Evolutionary conservation across 495 filamentous ascomycete species (phyloP), one percentile per base, ranked within the genome.

Genomic region (Penicillium tannophilum): DNA sequence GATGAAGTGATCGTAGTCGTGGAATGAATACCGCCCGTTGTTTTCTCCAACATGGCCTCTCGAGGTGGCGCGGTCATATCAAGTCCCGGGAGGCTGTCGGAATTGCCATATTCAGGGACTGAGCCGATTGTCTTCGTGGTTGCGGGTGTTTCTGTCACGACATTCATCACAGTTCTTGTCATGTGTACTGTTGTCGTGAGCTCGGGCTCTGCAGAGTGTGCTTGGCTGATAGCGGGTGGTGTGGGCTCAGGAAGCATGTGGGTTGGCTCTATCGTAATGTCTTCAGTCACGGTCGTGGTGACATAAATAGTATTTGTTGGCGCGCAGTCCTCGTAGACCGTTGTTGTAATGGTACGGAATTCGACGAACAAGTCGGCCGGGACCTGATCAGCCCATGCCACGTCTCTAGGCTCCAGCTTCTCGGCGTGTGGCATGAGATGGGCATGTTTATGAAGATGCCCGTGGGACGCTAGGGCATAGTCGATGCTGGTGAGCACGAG

Each of bases 331-430:
- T 55, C 56, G 23, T 56, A 63, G 7, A 72, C 50, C 6, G 72
- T 74, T 0, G 63, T 69, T 6, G 71, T 75, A 24, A 69, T 14
- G 10, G 68, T 74, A 31, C 63, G 45, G 8, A 61, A 58, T 31
- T 69, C 66, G 2, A 64, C 26, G 30, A 63, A 52, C 35, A 60
- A 49, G 41, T 72, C 57, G 0, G 61, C 67, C 0, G 57, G 54
- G 2, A 57, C 54, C 26, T 17, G 42, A 23, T 59, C 50, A 47
- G 14, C 26, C 41, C 56, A 46, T 16, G 53, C 58, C 12, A 56
- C 1, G n/a, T 47, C 55, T 44, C 57, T 44, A 0, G 58, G 51
- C 17, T 61, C 60, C 17, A 58, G 6, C 2, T 36, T 11, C 12
- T 66, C 42, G 2, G 47, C 42, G 44, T 39, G 60, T 1, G 28